Base-by-base conservation (phyloP, 208 protist species). In the Leishmania turanica region DNA sequence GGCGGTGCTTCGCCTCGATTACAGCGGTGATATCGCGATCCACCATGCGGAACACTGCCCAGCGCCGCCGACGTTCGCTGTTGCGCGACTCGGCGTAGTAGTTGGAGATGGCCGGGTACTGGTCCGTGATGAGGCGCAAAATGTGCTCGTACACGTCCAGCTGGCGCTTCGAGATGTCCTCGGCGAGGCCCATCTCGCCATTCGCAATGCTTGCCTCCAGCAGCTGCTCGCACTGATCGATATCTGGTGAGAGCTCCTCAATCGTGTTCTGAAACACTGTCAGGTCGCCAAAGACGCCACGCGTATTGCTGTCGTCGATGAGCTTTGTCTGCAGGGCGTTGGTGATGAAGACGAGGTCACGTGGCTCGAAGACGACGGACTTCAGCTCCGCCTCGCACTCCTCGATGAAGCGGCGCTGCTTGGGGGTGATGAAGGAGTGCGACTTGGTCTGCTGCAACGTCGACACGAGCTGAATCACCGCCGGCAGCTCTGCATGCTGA, bases 41-140 rank as follows among this genome's bases (percentile, higher is more conserved):
- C 6, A 89, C 95, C 95, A 98, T 98, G 65, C 95, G 88, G 78
- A 98, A 98, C 42, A 98, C 96, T 13, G 91, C 89, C 95, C 95
- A 98, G n/a, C 95, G 93, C 1, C 94, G 91, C 11, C 93, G 87
- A 7, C 94, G 89, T 66, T 98, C 90, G 75, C 87, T 89, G 72
- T 93, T 90, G 53, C 88, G 77, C n/a, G 86, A 90, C 70, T 98
- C 93, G 24, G 88, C 81, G 85, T 96, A 91, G 81, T 96, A 92
- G 82, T 93, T 96, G 2, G 83, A 85, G 77, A 98, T 95, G 76
- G 96, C 83, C 3, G 95, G 95, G 84, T 98, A 98, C 87, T 98
- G 95, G 34, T 96, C 91, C 5, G 86, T 92, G 82, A 97, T 96
- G 72, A 98, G 91, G 53, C 78, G 79, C 40, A 98, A 86, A 68